phyloP scores from a whole-genome alignment of 2,329 filamentous ascomycete genomes.

The Penicillium digitatum region DNA sequence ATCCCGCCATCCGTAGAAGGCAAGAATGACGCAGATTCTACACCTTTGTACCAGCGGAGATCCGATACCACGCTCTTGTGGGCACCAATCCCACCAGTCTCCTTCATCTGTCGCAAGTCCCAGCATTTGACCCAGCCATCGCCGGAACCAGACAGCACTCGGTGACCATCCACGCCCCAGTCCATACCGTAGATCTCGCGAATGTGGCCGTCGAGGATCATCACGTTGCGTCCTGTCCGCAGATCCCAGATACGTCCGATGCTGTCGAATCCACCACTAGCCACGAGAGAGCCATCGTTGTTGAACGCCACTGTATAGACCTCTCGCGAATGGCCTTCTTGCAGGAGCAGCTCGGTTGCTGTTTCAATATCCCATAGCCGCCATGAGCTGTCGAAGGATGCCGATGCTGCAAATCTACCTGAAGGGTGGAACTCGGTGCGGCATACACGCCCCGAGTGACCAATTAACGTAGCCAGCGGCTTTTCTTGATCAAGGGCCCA shows the following conservation, averaged over 20 bases:
- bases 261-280: conserved; percentile 89
- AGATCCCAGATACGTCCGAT: conserved; percentile 95
- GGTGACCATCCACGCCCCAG: conserved; percentile 86
- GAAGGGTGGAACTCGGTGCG: conserved; percentile 93
- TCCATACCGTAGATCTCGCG: conserved; percentile 90
- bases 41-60: conserved; percentile 86
- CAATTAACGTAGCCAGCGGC: conserved; percentile 73
- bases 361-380: conserved; percentile 90
- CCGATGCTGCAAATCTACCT: conserved; percentile 82
- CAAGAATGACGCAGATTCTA: conserved; percentile 64
- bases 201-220: conserved; percentile 91
- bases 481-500: conserved; percentile 88
- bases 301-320: conserved; percentile 91
- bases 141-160: conserved; percentile 86
- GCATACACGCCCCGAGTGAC: conserved; percentile 83
- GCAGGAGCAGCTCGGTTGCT: conserved; percentile 75
- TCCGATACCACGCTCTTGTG: conserved; percentile 91
- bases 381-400: conserved; percentile 96
- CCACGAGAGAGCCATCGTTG: conserved; percentile 81
- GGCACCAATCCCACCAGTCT: conserved; percentile 79
- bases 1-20: conserved; percentile 57
- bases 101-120: conserved; percentile 87
- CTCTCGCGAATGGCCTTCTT: conserved; percentile 91
- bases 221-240: conserved; percentile 84
- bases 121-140: conserved; percentile 98